Conservation (phyloP, 179 eudicot genomes). For the Amaranthus tricolor region DNA sequence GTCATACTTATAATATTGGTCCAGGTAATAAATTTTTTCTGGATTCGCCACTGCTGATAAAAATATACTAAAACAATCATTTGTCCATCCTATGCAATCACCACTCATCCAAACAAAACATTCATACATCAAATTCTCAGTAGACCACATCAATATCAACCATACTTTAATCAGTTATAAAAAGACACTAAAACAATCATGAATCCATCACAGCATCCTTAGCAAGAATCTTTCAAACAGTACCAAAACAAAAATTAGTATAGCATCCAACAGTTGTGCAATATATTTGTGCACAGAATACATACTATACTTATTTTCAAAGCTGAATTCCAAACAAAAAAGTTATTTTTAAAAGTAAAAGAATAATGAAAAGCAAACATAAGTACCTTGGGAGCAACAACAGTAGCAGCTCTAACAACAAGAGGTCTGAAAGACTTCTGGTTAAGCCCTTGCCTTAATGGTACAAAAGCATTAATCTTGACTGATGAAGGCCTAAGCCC, state of each 20-base stretch:
- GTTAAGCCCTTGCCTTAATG: constrained; percentile 37
- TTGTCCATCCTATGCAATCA: background rate
- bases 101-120: background rate
- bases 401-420: constrained; percentile 82
- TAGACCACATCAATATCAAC: background rate
- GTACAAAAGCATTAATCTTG: constrained; percentile 40
- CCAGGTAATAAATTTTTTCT: background rate
- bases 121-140: too few species aligned
- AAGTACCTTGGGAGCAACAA: constrained; percentile 83
- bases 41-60: background rate
- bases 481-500: constrained; percentile 51
- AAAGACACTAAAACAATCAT: background rate
- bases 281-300: too few species aligned
- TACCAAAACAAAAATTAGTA: background rate
- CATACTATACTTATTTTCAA: too few species aligned
- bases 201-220: background rate
- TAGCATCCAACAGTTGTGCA: too few species aligned
- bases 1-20: too few species aligned
- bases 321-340: background rate
- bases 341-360: too few species aligned
- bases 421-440: constrained; percentile 56
- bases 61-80: constrained; percentile 1
- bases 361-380: background rate
- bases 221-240: background rate
- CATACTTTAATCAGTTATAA: background rate